Percentiles rank a stretch among this genome's conserved stretches.
Conservation (phyloP, 176 grass and related monocot species). For the Aegilops bicornis region DNA sequence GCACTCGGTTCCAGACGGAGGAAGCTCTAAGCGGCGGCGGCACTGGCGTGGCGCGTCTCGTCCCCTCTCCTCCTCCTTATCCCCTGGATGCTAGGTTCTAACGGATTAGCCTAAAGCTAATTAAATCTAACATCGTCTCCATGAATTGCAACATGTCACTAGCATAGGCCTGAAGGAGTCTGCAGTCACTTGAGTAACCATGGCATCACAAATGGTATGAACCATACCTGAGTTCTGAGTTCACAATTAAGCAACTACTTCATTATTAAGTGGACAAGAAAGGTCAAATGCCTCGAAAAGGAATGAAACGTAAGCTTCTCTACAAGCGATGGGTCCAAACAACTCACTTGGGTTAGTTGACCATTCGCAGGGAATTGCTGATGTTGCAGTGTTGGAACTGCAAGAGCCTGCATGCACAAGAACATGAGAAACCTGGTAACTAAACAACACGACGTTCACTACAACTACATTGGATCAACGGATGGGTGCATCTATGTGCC, state of each 20-base stretch:
- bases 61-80: no score
- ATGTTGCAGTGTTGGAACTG: slow-evolving; percentile 52
- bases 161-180: slow-evolving; percentile 55
- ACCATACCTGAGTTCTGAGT: neutral
- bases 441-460: slow-evolving; percentile 2
- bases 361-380: slow-evolving; percentile 50
- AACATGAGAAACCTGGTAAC: slow-evolving; percentile 3
- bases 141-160: slow-evolving; percentile 70
- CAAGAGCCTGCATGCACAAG: slow-evolving; percentile 40
- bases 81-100: no score
- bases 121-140: neutral
- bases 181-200: neutral
- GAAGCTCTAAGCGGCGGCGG: no score
- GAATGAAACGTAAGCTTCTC: neutral
- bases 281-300: neutral
- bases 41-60: no score
- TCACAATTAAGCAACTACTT: neutral
- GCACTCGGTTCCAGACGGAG: no score
- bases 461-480: no score
- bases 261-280: neutral
- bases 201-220: neutral
- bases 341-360: slow-evolving; percentile 71
- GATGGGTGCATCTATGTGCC: no score
- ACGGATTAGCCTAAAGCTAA: no score
- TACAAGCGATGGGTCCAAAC: neutral